Percentiles rank a stretch among this genome's conserved stretches.
Conservation (phyloP, 1,284 basidiomycete genomes). For the Acaromyces ingoldii region DNA sequence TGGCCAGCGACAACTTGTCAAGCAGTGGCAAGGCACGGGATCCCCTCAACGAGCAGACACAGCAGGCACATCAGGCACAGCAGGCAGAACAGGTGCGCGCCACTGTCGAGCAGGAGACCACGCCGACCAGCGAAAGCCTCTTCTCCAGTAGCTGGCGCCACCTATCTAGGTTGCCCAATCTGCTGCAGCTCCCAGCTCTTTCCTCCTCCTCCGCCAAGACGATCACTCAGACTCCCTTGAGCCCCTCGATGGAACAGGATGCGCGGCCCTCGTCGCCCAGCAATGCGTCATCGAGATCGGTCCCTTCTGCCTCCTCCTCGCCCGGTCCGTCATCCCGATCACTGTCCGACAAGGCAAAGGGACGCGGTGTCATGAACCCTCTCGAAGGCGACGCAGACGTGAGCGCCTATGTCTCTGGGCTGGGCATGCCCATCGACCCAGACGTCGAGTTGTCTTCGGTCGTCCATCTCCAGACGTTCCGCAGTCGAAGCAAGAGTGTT, state of each 20-base stretch:
- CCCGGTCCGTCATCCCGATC: too few relatives aligned
- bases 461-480: slow-evolving; percentile 45
- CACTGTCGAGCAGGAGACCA: not conserved
- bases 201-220: too few relatives aligned
- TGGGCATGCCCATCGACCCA: slow-evolving; percentile 45
- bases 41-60: not conserved
- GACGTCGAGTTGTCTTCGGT: slow-evolving; percentile 45
- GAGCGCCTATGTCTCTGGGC: slow-evolving; percentile 40
- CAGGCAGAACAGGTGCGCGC: not conserved
- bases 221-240: too few relatives aligned
- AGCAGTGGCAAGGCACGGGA: not conserved
- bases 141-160: slow-evolving; percentile 4
- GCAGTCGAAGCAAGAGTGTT: slow-evolving; percentile 25
- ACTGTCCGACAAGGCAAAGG: not conserved
- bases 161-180: slow-evolving; percentile 3
- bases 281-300: too few relatives aligned
- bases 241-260: not conserved
- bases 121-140: not conserved
- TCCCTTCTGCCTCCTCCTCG: too few relatives aligned
- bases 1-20: too few relatives aligned
- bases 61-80: not conserved
- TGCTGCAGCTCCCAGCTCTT: slow-evolving; percentile 1
- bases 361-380: slow-evolving; percentile 8
- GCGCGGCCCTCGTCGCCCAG: not conserved
- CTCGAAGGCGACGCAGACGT: slow-evolving; percentile 10